Conservation (phyloP, 495 filamentous ascomycete genomes). For the Monascus purpureus region DNA sequence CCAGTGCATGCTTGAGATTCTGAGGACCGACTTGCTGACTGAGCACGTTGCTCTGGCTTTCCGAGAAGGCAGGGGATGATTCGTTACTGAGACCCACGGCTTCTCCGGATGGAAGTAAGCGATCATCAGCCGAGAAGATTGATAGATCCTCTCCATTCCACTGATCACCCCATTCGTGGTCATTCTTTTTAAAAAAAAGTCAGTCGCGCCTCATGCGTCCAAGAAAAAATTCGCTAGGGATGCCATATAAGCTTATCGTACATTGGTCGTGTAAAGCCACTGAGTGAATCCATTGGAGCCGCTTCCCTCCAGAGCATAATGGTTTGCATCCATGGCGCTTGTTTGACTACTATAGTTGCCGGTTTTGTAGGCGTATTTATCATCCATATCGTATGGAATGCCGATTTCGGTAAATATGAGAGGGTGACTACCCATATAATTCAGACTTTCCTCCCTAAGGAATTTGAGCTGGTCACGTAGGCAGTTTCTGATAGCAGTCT, state of each 20-base stretch:
- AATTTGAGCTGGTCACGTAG: slow-evolving; percentile 82
- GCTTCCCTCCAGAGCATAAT: slow-evolving; percentile 79
- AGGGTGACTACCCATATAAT: slow-evolving; percentile 82
- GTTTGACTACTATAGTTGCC: slow-evolving; percentile 90
- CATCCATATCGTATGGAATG: slow-evolving; percentile 98
- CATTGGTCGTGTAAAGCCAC: slow-evolving; percentile 72
- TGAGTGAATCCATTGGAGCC: slow-evolving; percentile 69
- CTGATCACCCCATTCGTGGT: slow-evolving; percentile 79
- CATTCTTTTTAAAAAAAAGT: slow-evolving; percentile 40
- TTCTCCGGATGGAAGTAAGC: slow-evolving; percentile 39
- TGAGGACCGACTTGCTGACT: slow-evolving; percentile 45
- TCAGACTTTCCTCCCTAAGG: slow-evolving; percentile 75
- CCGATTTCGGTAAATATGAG: slow-evolving; percentile 91
- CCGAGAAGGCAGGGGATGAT: slow-evolving; percentile 42
- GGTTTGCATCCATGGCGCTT: slow-evolving; percentile 92
- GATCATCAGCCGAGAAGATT: slow-evolving; percentile 74
- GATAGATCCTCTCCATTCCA: slow-evolving; percentile 98
- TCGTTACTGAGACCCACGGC: slow-evolving; percentile 11
- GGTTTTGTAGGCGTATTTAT: slow-evolving; percentile 88
- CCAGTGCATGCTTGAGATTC: slow-evolving; percentile 60
- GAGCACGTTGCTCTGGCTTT: slow-evolving; percentile 39
- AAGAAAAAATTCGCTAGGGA: not conserved
- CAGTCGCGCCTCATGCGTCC: not conserved
- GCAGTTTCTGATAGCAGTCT: slow-evolving; percentile 91
- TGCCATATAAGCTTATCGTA: slow-evolving; percentile 17